A percentile compares a stretch with the other conserved stretches of the same genome.
Evolutionary conservation across 1,139 yeast species (phyloP).

Genomic region (Suhomyces atakaporum): DNA sequence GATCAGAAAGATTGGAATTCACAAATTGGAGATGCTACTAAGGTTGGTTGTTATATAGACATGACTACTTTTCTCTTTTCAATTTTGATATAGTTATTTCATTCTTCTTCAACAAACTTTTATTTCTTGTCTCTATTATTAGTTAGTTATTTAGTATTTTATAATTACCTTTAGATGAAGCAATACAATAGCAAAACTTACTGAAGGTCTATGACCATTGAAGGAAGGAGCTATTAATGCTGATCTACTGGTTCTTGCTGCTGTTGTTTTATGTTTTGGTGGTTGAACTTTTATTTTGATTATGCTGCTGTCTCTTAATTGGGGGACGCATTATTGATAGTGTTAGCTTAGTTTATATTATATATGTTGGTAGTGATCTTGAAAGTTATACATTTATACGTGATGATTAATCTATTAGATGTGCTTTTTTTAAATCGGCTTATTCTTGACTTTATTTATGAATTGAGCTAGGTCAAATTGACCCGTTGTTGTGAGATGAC

Average conservation of each 20-base stretch:
- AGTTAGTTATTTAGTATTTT: slow-evolving; percentile 15
- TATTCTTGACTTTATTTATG: too few relatives aligned
- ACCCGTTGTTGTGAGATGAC: neutral
- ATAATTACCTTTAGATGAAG: slow-evolving; percentile 14
- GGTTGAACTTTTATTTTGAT: neutral
- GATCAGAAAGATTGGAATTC: slow-evolving; percentile 3
- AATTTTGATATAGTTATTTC: slow-evolving; percentile 7
- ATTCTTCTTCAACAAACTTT: slow-evolving; percentile 12
- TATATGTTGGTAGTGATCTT: slow-evolving; percentile 1
- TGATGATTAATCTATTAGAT: too few relatives aligned
- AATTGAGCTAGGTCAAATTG: neutral
- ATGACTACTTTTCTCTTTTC: slow-evolving; percentile 5
- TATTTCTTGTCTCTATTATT: slow-evolving; percentile 19
- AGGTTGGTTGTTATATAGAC: slow-evolving; percentile 9
- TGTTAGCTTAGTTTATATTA: neutral
- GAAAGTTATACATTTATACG: neutral
- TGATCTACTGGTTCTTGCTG: slow-evolving; percentile 4
- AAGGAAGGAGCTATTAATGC: slow-evolving; percentile 11
- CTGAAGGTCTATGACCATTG: slow-evolving; percentile 5
- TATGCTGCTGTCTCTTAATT: too few relatives aligned
- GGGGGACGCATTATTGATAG: neutral
- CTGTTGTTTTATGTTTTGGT: neutral
- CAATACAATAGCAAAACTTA: slow-evolving; percentile 11
- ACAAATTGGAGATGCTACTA: slow-evolving; percentile 3
- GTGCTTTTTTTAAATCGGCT: neutral